Evolutionary conservation across 1,284 basidiomycete genomes (phyloP).

Genomic region (Irpex rosettiformis): DNA sequence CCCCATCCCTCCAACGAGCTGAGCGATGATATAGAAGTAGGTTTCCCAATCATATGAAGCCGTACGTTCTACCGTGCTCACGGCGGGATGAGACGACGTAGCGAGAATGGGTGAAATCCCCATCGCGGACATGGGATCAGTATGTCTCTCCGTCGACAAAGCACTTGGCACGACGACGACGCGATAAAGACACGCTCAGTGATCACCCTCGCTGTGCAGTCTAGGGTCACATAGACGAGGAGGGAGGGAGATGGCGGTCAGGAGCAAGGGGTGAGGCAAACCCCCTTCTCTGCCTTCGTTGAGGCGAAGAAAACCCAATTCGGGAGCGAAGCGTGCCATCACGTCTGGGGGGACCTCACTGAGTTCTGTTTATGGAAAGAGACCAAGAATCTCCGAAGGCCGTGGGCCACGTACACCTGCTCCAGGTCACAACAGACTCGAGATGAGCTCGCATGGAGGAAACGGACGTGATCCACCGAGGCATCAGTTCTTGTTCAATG

Average conservation of each 20-base stretch:
- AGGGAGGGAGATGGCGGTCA: background rate
- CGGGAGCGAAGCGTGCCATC: too few relatives aligned
- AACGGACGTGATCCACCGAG: background rate
- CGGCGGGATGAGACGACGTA: background rate
- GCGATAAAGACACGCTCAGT: background rate
- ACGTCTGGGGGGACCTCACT: too few relatives aligned
- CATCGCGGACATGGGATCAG: background rate
- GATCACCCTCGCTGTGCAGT: background rate
- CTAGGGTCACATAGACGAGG: background rate
- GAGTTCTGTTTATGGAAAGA: background rate
- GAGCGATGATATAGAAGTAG: conserved; percentile 15
- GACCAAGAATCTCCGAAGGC: too few relatives aligned
- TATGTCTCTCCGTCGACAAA: background rate
- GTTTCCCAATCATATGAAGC: conserved; percentile 14
- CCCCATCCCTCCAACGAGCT: conserved; percentile 13
- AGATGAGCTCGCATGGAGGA: background rate
- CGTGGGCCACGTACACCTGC: too few relatives aligned
- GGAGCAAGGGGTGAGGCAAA: background rate
- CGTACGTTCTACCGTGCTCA: background rate
- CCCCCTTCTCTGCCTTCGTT: background rate
- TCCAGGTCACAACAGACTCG: too few relatives aligned
- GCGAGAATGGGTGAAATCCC: background rate
- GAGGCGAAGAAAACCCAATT: background rate
- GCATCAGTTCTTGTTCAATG: background rate
- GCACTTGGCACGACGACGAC: background rate